Evolutionary conservation across 2,329 filamentous ascomycete genomes (phyloP).

Genomic region (Ophiostoma australiae): DNA sequence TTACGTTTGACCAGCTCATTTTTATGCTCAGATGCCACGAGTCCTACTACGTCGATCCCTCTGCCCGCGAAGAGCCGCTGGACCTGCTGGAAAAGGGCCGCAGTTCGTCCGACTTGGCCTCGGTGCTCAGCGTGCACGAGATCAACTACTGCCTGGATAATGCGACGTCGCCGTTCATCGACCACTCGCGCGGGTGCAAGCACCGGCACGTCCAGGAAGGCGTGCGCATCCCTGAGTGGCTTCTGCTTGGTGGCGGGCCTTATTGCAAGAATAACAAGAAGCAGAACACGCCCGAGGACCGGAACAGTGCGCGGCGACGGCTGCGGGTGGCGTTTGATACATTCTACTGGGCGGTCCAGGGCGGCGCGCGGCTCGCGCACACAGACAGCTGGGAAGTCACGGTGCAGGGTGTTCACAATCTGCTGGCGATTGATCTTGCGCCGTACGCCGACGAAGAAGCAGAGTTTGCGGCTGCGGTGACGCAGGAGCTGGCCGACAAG

Average conservation of each 20-base stretch:
- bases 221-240: constrained; percentile 20
- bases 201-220: not conserved
- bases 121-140: not conserved
- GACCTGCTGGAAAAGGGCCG: not conserved
- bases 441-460: not conserved
- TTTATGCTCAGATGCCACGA: constrained; percentile 3
- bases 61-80: not conserved
- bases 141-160: not conserved
- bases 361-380: constrained; percentile 5
- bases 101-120: not conserved
- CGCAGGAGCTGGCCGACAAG: not conserved
- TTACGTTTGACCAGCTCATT: constrained; percentile 15
- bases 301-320: not conserved
- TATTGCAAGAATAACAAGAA: not conserved
- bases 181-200: not conserved
- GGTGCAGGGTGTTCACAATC: constrained; percentile 17
- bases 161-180: not conserved
- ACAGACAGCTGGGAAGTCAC: constrained; percentile 25
- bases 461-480: not conserved
- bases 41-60: not conserved
- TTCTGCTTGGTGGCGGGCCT: constrained; percentile 18
- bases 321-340: constrained; percentile 15
- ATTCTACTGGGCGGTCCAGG: constrained; percentile 16
- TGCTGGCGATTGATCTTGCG: constrained; percentile 16
- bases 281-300: not conserved